Conservation (phyloP, 192 early-diverging fungal species). For the Ramicandelaber brevisporus region DNA sequence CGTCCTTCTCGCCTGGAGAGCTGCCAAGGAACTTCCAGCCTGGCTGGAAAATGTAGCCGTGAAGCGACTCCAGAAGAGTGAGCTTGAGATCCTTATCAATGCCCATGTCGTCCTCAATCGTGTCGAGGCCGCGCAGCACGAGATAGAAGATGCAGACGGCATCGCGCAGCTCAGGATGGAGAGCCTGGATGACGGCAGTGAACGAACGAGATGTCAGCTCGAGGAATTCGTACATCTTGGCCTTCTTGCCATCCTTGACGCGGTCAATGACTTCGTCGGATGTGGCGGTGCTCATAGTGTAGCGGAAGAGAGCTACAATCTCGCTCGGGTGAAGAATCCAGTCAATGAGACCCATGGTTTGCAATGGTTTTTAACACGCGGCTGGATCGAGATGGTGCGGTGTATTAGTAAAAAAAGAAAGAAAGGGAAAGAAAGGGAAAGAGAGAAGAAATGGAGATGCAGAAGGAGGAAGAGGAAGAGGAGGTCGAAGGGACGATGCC, state of each 20-base stretch:
- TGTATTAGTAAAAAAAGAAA: too few species aligned
- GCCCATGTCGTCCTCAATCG: conserved; percentile 97
- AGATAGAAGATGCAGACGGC: conserved; percentile 90
- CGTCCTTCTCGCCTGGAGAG: conserved; percentile 86
- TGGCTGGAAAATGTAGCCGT: conserved; percentile 46
- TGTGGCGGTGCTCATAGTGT: conserved; percentile 24
- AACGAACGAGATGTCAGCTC: conserved; percentile 90
- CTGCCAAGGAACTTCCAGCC: conserved; percentile 63
- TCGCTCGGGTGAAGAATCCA: conserved; percentile 66
- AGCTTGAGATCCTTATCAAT: conserved; percentile 50
- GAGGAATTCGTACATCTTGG: conserved; percentile 61
- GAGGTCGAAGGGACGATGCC: background rate
- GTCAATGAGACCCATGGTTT: conserved; percentile 23
- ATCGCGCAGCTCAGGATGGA: conserved; percentile 53
- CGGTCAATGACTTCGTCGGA: conserved; percentile 25
- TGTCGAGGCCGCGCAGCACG: conserved; percentile 84
- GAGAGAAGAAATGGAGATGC: background rate
- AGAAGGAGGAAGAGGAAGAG: background rate
- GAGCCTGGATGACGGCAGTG: conserved; percentile 76
- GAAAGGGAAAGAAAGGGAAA: background rate
- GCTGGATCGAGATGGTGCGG: too few species aligned
- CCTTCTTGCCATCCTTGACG: conserved; percentile 22
- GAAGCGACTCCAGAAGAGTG: conserved; percentile 49
- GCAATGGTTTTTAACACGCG: too few species aligned
- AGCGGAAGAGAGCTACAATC: conserved; percentile 51